Evolutionary conservation across 1,284 basidiomycete genomes (phyloP), one percentile per base, ranked within the genome.

Genomic region (Pyrrhoderma noxium): DNA sequence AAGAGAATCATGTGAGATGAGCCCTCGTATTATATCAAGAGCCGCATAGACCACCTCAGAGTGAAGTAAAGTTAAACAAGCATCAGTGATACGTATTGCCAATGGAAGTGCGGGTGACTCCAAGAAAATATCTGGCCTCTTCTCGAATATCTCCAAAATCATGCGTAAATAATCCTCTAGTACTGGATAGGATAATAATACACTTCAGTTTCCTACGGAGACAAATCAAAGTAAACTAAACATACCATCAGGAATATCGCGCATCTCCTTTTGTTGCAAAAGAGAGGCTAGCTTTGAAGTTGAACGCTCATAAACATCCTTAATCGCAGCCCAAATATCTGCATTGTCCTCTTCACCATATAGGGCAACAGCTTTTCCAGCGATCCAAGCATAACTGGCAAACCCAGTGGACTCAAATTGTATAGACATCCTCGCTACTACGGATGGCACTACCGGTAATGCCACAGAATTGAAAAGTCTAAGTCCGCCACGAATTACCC

Each of bases 151-250:
- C 56, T 85, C 81, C 52, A 85, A 66, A 34, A 93, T 72, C 65
- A 93, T 77, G 60, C 93, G 91, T 49, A 93, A 67, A 61, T 95
- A 99, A 65, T 99, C 96, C 65, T 99, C 96, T 61, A 99, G 72
- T 34, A 97, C 96, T 96, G 61, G 7, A 18, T 40, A 18, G 7
- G n/a, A 40, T 40, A n/a, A n/a, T n/a, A n/a, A 40, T 40, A 56
- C 43, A 50, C 56, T 36, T 54, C 54, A 38, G 50, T 22, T 56
- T 37, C 48, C 41, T 48, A 56, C 27, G 19, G 27, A 18, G 18
- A 9, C 1, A 38, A 51, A 7, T 21, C 41, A 13, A 16, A 7
- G 16, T 16, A 45, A 5, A 37, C 8, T 16, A 21, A 13, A 62
- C 78, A 65, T 59, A 86, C 93, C 82, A 69, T 95, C 93, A 19